Evolutionary conservation across 805 yeast species (phyloP).

Genomic region (Huiozyma sinensis): DNA sequence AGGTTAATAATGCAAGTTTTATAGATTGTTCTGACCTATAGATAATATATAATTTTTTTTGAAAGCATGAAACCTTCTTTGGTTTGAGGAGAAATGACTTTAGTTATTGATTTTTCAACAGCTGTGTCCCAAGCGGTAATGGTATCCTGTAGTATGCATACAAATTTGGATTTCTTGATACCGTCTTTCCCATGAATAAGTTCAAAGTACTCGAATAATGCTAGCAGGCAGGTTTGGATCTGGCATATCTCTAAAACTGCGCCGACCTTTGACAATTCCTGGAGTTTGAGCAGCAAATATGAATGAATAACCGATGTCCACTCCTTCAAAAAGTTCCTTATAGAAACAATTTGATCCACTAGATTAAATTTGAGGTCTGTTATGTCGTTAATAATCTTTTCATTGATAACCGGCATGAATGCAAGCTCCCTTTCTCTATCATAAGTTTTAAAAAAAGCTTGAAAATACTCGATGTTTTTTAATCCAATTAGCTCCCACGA

Average conservation of each 20-base stretch:
- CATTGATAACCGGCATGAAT: conserved; percentile 18
- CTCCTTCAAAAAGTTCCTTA: neutral
- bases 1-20: too few species aligned
- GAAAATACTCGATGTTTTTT: conserved; percentile 11
- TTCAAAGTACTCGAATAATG: conserved; percentile 2
- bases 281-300: neutral
- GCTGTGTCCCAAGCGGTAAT: too few species aligned
- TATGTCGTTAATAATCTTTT: conserved; percentile 11
- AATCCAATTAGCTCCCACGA: conserved; percentile 9
- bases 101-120: too few species aligned
- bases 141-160: too few species aligned
- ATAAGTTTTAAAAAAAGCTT: conserved; percentile 12
- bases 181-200: neutral
- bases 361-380: conserved; percentile 1
- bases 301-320: neutral
- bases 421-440: conserved; percentile 9
- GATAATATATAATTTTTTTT: too few species aligned
- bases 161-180: neutral
- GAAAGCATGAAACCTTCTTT: too few species aligned
- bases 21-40: too few species aligned
- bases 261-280: too few species aligned
- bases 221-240: conserved; percentile 1
- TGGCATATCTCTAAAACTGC: neutral
- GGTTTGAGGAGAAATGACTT: too few species aligned
- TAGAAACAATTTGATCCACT: conserved; percentile 1